A percentile compares a stretch with the other conserved stretches of the same genome.
Conservation (phyloP, 1,284 basidiomycete species). For the Neolentinus lepideus region DNA sequence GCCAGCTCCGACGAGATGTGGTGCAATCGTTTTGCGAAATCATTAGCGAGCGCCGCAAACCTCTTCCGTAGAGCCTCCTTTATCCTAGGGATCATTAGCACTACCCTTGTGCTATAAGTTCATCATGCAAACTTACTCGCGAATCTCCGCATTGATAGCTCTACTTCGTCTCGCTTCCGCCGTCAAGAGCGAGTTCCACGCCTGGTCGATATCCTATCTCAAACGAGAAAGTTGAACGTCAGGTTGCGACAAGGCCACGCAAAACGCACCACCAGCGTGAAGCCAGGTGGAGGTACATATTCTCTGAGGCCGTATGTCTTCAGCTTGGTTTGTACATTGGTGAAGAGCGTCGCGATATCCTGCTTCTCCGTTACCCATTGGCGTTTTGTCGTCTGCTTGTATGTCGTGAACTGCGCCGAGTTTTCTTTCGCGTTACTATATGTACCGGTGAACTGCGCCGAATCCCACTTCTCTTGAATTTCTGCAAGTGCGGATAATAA, state of each 20-base stretch:
- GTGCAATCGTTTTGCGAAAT: slow-evolving; percentile 72
- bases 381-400: slow-evolving; percentile 85
- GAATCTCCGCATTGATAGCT: slow-evolving; percentile 86
- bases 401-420: slow-evolving; percentile 67
- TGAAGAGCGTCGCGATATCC: slow-evolving; percentile 83
- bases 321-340: slow-evolving; percentile 93
- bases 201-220: slow-evolving; percentile 66
- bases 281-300: slow-evolving; percentile 74
- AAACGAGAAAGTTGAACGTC: not conserved
- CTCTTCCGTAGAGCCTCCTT: slow-evolving; percentile 82
- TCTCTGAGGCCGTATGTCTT: slow-evolving; percentile 83
- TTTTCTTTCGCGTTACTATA: slow-evolving; percentile 81
- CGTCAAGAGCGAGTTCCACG: slow-evolving; percentile 70
- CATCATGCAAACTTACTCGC: slow-evolving; percentile 54
- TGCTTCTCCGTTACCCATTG: slow-evolving; percentile 88
- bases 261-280: slow-evolving; percentile 50
- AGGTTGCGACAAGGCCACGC: slow-evolving; percentile 1
- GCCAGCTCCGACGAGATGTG: slow-evolving; percentile 72
- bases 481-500: slow-evolving; percentile 59
- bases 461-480: slow-evolving; percentile 60
- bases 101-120: not conserved
- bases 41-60: slow-evolving; percentile 82
- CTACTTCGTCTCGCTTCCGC: slow-evolving; percentile 78
- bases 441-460: slow-evolving; percentile 57
- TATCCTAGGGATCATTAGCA: slow-evolving; percentile 47